phyloP scores from a whole-genome alignment of 164 flowering plant species.

The Magnolia sinica region DNA sequence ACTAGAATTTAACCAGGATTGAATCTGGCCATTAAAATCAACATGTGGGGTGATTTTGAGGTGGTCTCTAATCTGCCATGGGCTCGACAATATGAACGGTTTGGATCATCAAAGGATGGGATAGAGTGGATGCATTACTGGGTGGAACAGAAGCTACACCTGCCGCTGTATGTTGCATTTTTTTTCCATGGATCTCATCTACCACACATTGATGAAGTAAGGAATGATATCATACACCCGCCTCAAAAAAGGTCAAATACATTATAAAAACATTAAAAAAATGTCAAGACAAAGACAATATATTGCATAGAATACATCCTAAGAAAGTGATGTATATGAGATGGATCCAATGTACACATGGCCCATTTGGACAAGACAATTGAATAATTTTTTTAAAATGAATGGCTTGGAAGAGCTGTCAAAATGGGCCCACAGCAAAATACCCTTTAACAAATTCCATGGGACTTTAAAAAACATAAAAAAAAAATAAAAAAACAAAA shows the following conservation, averaged over 20 bases:
- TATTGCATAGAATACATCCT: background rate
- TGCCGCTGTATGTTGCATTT: background rate
- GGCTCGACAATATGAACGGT: background rate
- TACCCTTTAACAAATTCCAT: background rate
- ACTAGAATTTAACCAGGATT: too few species aligned
- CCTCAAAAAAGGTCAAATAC: slow-evolving; percentile 8
- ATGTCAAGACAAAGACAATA: background rate
- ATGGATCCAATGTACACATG: slow-evolving; percentile 23
- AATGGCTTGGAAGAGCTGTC: background rate
- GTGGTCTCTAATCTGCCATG: background rate
- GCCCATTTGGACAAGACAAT: background rate
- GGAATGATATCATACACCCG: slow-evolving; percentile 1
- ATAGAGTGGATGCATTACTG: background rate
- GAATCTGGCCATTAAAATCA: too few species aligned
- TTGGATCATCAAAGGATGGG: background rate
- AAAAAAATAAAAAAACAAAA: too few species aligned
- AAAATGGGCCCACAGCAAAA: background rate
- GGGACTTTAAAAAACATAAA: background rate
- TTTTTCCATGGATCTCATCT: background rate
- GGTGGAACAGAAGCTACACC: background rate
- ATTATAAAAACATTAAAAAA: slow-evolving; percentile 1
- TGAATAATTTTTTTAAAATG: background rate
- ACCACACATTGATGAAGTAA: slow-evolving; percentile 2
- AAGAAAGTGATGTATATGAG: slow-evolving; percentile 19
- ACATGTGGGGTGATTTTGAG: background rate